Conservation (phyloP, 2,329 filamentous ascomycete genomes). For the Tolypocladium amazonense region DNA sequence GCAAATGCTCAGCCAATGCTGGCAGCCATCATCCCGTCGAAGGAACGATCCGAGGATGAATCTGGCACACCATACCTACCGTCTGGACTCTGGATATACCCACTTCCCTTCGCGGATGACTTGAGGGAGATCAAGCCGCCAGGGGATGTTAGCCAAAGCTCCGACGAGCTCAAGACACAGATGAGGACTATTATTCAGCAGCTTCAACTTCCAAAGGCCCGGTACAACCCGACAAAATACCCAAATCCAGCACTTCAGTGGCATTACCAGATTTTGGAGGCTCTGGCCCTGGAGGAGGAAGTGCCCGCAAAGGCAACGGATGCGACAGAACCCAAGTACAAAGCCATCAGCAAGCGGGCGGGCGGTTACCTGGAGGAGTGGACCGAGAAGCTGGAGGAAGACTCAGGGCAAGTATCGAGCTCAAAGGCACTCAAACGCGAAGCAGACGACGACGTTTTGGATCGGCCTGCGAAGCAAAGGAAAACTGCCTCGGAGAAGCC, state of each 20-base stretch:
- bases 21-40: slow-evolving; percentile 71
- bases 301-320: slow-evolving; percentile 65
- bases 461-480: slow-evolving; percentile 35
- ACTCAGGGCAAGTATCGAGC: slow-evolving; percentile 27
- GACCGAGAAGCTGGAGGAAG: slow-evolving; percentile 55
- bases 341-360: slow-evolving; percentile 80
- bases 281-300: slow-evolving; percentile 84
- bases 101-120: slow-evolving; percentile 83
- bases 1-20: slow-evolving; percentile 70
- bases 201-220: slow-evolving; percentile 74
- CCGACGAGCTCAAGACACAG: slow-evolving; percentile 62
- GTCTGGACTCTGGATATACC: slow-evolving; percentile 79
- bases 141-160: slow-evolving; percentile 39
- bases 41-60: slow-evolving; percentile 51
- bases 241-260: slow-evolving; percentile 90
- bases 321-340: slow-evolving; percentile 72
- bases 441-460: slow-evolving; percentile 29
- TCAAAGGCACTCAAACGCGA: slow-evolving; percentile 41
- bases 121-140: slow-evolving; percentile 63
- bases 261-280: slow-evolving; percentile 93
- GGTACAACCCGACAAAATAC: slow-evolving; percentile 78
- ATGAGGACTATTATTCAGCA: slow-evolving; percentile 81
- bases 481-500: slow-evolving; percentile 23
- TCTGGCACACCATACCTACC: slow-evolving; percentile 62
- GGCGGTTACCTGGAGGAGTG: slow-evolving; percentile 72